Evolutionary conservation across 2,329 filamentous ascomycete species (phyloP).

Genomic region (Epichloe gansuensis): DNA sequence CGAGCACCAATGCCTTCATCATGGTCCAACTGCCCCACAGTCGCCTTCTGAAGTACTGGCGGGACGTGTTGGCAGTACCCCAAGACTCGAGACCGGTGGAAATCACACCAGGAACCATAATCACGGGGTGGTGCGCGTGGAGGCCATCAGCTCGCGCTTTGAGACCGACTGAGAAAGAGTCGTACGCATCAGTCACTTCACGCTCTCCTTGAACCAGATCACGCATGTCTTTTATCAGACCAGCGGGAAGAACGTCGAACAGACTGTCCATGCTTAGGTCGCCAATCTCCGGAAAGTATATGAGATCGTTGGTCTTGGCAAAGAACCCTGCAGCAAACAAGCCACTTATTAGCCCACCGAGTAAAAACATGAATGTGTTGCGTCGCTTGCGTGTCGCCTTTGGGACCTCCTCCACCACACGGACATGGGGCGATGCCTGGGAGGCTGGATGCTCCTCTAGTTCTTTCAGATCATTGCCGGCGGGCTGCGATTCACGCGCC

Average conservation of each 20-base stretch:
- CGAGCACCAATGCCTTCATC: constrained; percentile 88
- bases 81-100: constrained; percentile 95
- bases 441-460: constrained; percentile 18
- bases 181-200: constrained; percentile 72
- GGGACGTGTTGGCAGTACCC: constrained; percentile 76
- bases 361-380: constrained; percentile 69
- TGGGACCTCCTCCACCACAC: constrained; percentile 30
- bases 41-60: constrained; percentile 85
- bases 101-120: constrained; percentile 97
- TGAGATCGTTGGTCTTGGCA: constrained; percentile 77
- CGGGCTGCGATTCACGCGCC: constrained; percentile 11
- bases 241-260: constrained; percentile 77
- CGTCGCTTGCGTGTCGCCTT: constrained; percentile 54
- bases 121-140: constrained; percentile 70
- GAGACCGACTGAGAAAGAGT: constrained; percentile 83
- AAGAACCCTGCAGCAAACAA: constrained; percentile 84
- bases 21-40: constrained; percentile 98
- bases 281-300: constrained; percentile 58
- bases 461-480: constrained; percentile 12
- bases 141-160: constrained; percentile 75
- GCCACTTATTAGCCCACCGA: constrained; percentile 91
- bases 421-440: constrained; percentile 23
- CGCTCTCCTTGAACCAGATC: constrained; percentile 81
- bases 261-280: constrained; percentile 77
- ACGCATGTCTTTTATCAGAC: constrained; percentile 72